A percentile compares a stretch with the other conserved stretches of the same genome.
phyloP scores from a whole-genome alignment of 1,284 basidiomycete genomes.

The Sanghuangporus weigelae region DNA sequence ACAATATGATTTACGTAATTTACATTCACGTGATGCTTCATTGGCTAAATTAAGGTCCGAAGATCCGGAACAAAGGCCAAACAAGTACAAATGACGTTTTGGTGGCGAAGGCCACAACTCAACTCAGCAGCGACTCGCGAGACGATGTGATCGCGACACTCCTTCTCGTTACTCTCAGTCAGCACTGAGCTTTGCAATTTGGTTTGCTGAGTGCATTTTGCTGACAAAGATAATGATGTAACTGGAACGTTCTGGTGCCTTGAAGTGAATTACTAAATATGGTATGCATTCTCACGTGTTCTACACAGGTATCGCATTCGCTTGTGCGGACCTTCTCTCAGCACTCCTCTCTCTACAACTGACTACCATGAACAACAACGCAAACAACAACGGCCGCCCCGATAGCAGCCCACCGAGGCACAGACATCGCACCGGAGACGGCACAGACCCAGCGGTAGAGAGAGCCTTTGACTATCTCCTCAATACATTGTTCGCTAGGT shows the following conservation, averaged over 20 bases:
- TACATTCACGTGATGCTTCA: too few species aligned
- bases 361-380: constrained; percentile 10
- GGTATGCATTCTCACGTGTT: neutral
- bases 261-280: neutral
- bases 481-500: neutral
- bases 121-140: too few species aligned
- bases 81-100: too few species aligned
- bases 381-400: neutral
- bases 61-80: too few species aligned
- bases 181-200: neutral
- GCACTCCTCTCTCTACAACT: neutral
- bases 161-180: neutral
- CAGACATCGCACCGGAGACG: neutral
- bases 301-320: neutral
- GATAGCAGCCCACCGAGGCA: constrained; percentile 1
- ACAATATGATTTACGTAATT: too few species aligned
- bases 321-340: neutral
- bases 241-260: constrained; percentile 7
- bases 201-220: neutral
- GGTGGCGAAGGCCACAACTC: too few species aligned
- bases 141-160: neutral
- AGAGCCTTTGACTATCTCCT: constrained; percentile 10
- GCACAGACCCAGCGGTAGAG: constrained; percentile 8
- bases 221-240: neutral
- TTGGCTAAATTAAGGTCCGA: too few species aligned